Evolutionary conservation across 768 basidiomycete genomes (phyloP).

Genomic region (Cystofilobasidium macerans): DNA sequence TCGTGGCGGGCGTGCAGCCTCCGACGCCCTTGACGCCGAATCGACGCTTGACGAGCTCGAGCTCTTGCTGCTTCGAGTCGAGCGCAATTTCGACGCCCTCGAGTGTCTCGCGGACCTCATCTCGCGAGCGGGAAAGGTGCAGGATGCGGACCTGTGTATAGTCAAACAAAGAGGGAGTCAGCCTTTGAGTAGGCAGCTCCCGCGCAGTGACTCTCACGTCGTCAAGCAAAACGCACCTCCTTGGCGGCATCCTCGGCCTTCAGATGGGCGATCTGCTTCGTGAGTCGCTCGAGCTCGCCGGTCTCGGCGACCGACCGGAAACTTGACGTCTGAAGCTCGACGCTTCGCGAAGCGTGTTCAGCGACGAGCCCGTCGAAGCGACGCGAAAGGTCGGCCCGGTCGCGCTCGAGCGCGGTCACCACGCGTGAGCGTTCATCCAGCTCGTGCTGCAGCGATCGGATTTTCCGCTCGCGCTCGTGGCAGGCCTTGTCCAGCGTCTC

Average conservation of each 20-base stretch:
- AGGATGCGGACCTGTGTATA: conserved; percentile 2
- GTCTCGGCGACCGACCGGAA: conserved; percentile 46
- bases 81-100: conserved; percentile 79
- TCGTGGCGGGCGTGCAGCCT: conserved; percentile 31
- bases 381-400: conserved; percentile 44
- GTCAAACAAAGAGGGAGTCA: too few species aligned
- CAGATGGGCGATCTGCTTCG: conserved; percentile 54
- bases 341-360: conserved; percentile 41
- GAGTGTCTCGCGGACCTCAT: conserved; percentile 7
- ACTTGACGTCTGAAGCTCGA: conserved; percentile 46
- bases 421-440: conserved; percentile 29
- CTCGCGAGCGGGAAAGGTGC: not conserved
- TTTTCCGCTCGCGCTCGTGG: conserved; percentile 47
- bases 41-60: conserved; percentile 54
- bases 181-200: too few species aligned
- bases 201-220: too few species aligned
- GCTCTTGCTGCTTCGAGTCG: conserved; percentile 87
- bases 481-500: conserved; percentile 49
- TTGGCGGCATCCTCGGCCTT: conserved; percentile 53
- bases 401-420: conserved; percentile 44
- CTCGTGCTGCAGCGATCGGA: conserved; percentile 44
- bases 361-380: conserved; percentile 44
- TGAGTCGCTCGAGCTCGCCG: conserved; percentile 54
- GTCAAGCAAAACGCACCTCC: conserved; percentile 5
- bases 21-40: conserved; percentile 34